Base-by-base conservation (phyloP, 352 stramenopile species). In the Phytophthora citrophthora region DNA sequence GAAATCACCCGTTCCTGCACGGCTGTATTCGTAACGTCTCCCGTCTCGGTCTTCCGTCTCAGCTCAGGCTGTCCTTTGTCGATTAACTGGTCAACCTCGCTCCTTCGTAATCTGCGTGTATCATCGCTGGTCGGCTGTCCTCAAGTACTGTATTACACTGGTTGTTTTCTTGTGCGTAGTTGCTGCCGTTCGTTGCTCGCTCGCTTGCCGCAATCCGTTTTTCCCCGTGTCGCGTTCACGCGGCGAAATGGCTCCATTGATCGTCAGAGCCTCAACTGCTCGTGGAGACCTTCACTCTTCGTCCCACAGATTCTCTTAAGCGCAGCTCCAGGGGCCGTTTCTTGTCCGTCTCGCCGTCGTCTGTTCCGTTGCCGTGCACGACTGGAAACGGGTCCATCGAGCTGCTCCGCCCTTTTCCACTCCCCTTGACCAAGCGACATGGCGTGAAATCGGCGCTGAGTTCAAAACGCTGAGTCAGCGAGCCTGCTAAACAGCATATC, bases 401-500 rank as follows among this genome's bases (percentile, higher is more conserved):
- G 45, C 26, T 51, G 45, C 26, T 38, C 5, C 26, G 38, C 62
- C 67, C 52, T 68, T 70, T 74, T 68, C 54, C 66, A 68, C 59
- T 68, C 50, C 46, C 29, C 8, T 13, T n/a, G 34, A 45, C 47
- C 18, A 61, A 68, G 62, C 56, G 67, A 72, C 56, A 52, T 60
- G 58, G 63, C 63, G 38, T 32, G 34, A 62, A 66, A 40, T 20
- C 41, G 34, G 13, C 20, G 9, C 32, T 31, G 11, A 50, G 45
- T 41, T 47, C 24, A 63, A 36, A 12, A 47, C 26, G 46, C 39
- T 67, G 61, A 72, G 51, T 61, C 57, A 59, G 32, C 55, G 26
- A 57, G 41, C 54, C 63, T 67, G 58, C 32, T 50, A 73, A 70
- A 76, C 48, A 72, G 47, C 64, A 73, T 70, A 73, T 62, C 64